Percentiles rank a stretch among this genome's conserved stretches.
These are phyloP conservation scores for Candida arabinofermentans DNA, from an alignment of 805 yeast species.

Conservation along the genomic window DNA sequence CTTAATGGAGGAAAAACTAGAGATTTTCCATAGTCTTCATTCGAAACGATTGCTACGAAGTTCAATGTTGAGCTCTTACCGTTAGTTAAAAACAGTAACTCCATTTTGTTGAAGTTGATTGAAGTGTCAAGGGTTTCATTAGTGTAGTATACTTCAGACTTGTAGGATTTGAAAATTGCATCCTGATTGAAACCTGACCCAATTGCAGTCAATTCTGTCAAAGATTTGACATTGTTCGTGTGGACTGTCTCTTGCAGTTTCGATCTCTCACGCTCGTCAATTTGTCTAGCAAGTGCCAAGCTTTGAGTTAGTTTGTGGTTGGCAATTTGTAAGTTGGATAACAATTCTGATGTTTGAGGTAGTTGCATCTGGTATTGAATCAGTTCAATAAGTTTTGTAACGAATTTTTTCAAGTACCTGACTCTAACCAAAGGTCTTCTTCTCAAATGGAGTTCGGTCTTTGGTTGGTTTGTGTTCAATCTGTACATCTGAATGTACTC, in stretches of 20 bases:
- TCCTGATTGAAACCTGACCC: conserved; percentile 16
- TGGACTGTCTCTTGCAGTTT: conserved; percentile 13
- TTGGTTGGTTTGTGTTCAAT: conserved; percentile 20
- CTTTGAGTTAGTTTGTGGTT: conserved; percentile 14
- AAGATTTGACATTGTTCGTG: conserved; percentile 23
- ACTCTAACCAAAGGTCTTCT: conserved; percentile 30
- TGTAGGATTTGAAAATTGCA: conserved; percentile 5
- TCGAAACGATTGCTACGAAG: conserved; percentile 27
- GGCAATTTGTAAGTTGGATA: conserved; percentile 24
- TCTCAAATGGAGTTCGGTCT: conserved; percentile 26
- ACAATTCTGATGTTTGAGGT: conserved; percentile 15
- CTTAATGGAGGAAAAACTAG: conserved; percentile 34
- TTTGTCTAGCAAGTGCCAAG: conserved; percentile 16
- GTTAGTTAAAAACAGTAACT: conserved; percentile 15
- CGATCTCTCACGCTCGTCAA: conserved; percentile 22
- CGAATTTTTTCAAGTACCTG: conserved; percentile 22
- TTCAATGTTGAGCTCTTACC: conserved; percentile 1
- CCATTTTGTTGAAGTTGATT: conserved; percentile 18
- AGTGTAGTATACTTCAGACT: conserved; percentile 24
- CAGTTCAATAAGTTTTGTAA: conserved; percentile 18
- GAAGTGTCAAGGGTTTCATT: conserved; percentile 20
- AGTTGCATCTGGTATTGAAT: conserved; percentile 17
- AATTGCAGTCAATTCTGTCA: conserved; percentile 16
- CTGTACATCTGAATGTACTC: conserved; percentile 21
- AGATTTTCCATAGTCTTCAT: conserved; percentile 27